phyloP scores from a whole-genome alignment of 2,329 filamentous ascomycete genomes.

The Amylocarpus encephaloides region DNA sequence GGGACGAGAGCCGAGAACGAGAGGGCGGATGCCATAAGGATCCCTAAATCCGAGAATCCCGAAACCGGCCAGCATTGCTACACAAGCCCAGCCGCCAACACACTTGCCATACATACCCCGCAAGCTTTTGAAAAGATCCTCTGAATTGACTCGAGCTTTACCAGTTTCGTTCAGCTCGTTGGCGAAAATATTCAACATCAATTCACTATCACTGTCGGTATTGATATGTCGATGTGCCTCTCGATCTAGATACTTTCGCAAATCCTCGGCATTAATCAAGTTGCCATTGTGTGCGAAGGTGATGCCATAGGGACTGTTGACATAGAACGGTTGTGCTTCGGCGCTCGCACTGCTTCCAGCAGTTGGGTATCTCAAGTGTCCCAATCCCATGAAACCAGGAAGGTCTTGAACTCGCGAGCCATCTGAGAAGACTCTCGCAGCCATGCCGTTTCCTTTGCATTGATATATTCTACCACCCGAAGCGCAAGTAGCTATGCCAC shows the following conservation, averaged over 20 bases:
- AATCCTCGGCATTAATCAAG: constrained; percentile 67
- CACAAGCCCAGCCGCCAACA: constrained; percentile 72
- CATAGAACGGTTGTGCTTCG: constrained; percentile 89
- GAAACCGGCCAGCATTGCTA: constrained; percentile 75
- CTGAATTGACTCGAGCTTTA: constrained; percentile 71
- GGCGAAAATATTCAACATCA: constrained; percentile 85
- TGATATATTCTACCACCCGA: constrained; percentile 76
- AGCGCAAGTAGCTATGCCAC: constrained; percentile 71
- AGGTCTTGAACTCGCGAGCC: constrained; percentile 67
- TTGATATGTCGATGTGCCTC: constrained; percentile 46
- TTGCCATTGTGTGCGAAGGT: constrained; percentile 83
- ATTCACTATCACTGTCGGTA: constrained; percentile 80
- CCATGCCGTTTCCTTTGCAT: constrained; percentile 87
- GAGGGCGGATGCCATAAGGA: constrained; percentile 73
- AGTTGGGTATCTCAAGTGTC: constrained; percentile 83
- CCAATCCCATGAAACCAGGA: constrained; percentile 80
- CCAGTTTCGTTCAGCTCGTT: constrained; percentile 73
- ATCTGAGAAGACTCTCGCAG: constrained; percentile 76
- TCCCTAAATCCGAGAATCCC: constrained; percentile 77
- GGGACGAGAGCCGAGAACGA: constrained; percentile 69
- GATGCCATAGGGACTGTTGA: constrained; percentile 80
- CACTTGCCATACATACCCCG: constrained; percentile 66
- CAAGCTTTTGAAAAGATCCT: constrained; percentile 69
- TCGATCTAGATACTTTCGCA: constrained; percentile 48
- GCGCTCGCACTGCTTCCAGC: constrained; percentile 77